Evolutionary conservation across 2,329 filamentous ascomycete species (phyloP).

Genomic region (Cytospora piceae): DNA sequence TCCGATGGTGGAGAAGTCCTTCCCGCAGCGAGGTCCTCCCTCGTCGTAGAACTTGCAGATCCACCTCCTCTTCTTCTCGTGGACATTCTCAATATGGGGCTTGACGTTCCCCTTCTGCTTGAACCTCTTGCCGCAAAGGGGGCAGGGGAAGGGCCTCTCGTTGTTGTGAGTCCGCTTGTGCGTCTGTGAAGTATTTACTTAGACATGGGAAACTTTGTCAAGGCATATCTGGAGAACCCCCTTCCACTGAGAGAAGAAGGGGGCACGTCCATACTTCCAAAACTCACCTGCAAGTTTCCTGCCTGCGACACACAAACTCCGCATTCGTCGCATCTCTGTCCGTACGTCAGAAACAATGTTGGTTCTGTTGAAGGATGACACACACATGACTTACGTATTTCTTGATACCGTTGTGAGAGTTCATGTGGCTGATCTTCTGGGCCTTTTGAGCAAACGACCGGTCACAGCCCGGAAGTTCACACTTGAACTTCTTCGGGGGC

Average conservation of each 20-base stretch:
- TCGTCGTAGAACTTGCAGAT: constrained; percentile 76
- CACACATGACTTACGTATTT: constrained; percentile 71
- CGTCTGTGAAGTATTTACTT: constrained; percentile 55
- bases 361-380: background rate
- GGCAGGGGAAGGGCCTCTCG: constrained; percentile 81
- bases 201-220: background rate
- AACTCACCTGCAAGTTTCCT: constrained; percentile 80
- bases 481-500: constrained; percentile 70
- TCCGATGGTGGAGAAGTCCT: constrained; percentile 86
- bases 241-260: background rate
- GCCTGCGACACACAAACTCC: constrained; percentile 83
- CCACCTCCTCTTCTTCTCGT: constrained; percentile 77
- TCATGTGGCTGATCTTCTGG: constrained; percentile 85
- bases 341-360: constrained; percentile 29
- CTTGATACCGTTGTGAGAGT: constrained; percentile 86
- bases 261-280: background rate
- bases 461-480: constrained; percentile 72
- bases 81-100: constrained; percentile 76
- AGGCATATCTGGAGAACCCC: no score
- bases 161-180: constrained; percentile 88
- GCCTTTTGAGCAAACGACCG: constrained; percentile 92
- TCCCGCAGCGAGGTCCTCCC: constrained; percentile 61
- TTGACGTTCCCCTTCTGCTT: constrained; percentile 85
- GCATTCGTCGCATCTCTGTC: constrained; percentile 51
- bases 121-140: constrained; percentile 79